These are phyloP conservation scores for Myxozyma neotropica DNA, from an alignment of 805 yeast genomes.

Conservation along the genomic window DNA sequence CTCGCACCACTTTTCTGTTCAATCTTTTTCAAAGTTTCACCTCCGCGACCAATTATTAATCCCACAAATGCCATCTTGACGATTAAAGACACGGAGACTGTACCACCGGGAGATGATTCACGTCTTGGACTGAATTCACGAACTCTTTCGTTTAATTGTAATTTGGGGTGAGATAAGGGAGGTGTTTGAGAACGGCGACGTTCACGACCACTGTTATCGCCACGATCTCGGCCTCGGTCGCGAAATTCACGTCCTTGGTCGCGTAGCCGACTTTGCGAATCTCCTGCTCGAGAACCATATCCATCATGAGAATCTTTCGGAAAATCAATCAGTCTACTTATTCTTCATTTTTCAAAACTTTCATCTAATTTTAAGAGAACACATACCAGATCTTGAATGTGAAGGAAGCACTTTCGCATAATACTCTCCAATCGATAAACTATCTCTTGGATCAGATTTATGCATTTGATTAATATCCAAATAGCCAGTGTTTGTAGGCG, in stretches of 20 bases:
- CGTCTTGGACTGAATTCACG: slow-evolving; percentile 27
- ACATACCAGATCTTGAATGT: neutral
- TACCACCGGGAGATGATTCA: slow-evolving; percentile 33
- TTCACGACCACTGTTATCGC: slow-evolving; percentile 11
- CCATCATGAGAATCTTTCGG: neutral
- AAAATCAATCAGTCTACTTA: neutral
- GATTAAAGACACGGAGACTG: slow-evolving; percentile 20
- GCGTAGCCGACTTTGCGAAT: neutral
- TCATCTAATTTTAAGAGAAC: too few relatives aligned
- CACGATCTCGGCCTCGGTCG: slow-evolving; percentile 23
- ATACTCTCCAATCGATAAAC: slow-evolving; percentile 23
- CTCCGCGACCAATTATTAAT: slow-evolving; percentile 36
- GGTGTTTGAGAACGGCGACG: slow-evolving; percentile 25
- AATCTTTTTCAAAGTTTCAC: slow-evolving; percentile 35
- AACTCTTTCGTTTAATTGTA: slow-evolving; percentile 22
- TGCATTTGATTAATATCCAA: slow-evolving; percentile 9
- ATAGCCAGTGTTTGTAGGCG: slow-evolving; percentile 21
- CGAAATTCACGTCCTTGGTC: slow-evolving; percentile 18
- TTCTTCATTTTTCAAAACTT: too few relatives aligned
- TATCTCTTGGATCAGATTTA: slow-evolving; percentile 14
- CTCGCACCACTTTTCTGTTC: slow-evolving; percentile 34
- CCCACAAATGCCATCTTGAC: slow-evolving; percentile 35
- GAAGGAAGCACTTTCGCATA: slow-evolving; percentile 1
- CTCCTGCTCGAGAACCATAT: neutral
- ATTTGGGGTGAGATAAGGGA: slow-evolving; percentile 26